These are phyloP conservation scores for Neurospora tetrasperma DNA, from an alignment of 495 filamentous ascomycete genomes.

Conservation along the genomic window DNA sequence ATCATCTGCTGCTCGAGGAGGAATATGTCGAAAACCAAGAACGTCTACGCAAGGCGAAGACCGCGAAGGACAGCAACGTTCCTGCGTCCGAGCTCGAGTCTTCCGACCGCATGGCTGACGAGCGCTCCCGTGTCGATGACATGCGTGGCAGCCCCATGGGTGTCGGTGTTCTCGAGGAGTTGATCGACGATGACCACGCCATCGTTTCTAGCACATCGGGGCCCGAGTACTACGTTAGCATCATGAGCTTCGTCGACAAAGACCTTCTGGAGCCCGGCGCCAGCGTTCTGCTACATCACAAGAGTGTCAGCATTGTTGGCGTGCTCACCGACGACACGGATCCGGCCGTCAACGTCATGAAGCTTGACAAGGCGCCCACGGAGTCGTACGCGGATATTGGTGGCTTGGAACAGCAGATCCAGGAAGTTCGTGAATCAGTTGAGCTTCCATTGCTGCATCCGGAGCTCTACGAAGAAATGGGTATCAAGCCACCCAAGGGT, in stretches of 20 bases:
- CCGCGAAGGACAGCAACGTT: constrained; percentile 54
- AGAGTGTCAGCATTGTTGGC: constrained; percentile 94
- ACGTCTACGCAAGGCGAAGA: constrained; percentile 81
- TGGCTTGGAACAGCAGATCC: constrained; percentile 88
- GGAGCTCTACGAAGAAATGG: constrained; percentile 99
- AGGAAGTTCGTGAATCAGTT: constrained; percentile 95
- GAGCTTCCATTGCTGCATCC: constrained; percentile 93
- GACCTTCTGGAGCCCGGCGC: constrained; percentile 94
- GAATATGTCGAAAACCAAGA: constrained; percentile 99
- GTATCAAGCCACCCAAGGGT: constrained; percentile 98
- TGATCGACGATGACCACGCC: constrained; percentile 99
- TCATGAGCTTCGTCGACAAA: constrained; percentile 99
- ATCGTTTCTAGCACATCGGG: constrained; percentile 97
- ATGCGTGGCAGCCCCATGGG: constrained; percentile 99
- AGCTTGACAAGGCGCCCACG: constrained; percentile 96
- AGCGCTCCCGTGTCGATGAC: constrained; percentile 92
- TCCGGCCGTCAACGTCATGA: constrained; percentile 96
- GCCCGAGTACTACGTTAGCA: constrained; percentile 98
- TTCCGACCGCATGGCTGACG: constrained; percentile 75
- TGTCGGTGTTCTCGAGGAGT: constrained; percentile 92
- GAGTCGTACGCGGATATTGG: constrained; percentile 99
- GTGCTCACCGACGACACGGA: constrained; percentile 96
- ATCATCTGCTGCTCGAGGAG: constrained; percentile 93
- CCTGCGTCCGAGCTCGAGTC: constrained; percentile 52
- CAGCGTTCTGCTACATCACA: constrained; percentile 92